Evolutionary conservation across 225 moss, liverwort and hornwort species (phyloP).

Genomic region (Lunularia cruciata): DNA sequence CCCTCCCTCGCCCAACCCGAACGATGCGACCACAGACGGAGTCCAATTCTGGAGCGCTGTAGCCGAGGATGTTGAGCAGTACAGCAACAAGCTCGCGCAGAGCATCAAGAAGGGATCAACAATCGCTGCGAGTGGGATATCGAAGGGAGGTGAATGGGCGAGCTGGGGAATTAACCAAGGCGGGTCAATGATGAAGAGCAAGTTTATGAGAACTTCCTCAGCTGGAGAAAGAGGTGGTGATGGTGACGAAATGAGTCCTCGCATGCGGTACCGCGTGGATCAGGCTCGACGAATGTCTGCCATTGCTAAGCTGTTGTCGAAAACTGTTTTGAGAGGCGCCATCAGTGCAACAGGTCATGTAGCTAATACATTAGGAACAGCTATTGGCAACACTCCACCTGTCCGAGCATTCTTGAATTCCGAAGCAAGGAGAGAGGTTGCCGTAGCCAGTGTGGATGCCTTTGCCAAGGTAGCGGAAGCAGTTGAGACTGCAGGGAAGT

Average conservation of each 20-base stretch:
- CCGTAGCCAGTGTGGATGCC: constrained; percentile 73
- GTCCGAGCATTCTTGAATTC: constrained; percentile 27
- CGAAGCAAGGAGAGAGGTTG: constrained; percentile 37
- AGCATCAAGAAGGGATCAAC: constrained; percentile 55
- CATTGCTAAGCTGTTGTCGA: constrained; percentile 71
- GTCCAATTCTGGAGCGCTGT: constrained; percentile 63
- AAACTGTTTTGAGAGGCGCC: constrained; percentile 60
- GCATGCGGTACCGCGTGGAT: constrained; percentile 76
- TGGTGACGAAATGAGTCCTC: constrained; percentile 46
- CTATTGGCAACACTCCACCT: constrained; percentile 11
- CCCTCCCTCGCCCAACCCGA: neutral
- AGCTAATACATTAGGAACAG: constrained; percentile 44
- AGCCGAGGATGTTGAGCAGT: constrained; percentile 53
- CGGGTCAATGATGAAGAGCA: constrained; percentile 31
- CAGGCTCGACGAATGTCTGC: constrained; percentile 93
- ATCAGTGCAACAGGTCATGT: constrained; percentile 71
- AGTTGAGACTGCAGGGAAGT: constrained; percentile 73
- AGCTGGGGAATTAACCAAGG: constrained; percentile 49
- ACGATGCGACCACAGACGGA: constrained; percentile 32
- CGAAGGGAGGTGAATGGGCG: constrained; percentile 50
- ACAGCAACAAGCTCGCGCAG: constrained; percentile 49
- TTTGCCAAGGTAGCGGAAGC: constrained; percentile 82
- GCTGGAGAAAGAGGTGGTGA: neutral
- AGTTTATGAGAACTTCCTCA: constrained; percentile 9
- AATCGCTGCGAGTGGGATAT: constrained; percentile 45